phyloP scores from a whole-genome alignment of 257 asterid species.

The Gardenia jasminoides region DNA sequence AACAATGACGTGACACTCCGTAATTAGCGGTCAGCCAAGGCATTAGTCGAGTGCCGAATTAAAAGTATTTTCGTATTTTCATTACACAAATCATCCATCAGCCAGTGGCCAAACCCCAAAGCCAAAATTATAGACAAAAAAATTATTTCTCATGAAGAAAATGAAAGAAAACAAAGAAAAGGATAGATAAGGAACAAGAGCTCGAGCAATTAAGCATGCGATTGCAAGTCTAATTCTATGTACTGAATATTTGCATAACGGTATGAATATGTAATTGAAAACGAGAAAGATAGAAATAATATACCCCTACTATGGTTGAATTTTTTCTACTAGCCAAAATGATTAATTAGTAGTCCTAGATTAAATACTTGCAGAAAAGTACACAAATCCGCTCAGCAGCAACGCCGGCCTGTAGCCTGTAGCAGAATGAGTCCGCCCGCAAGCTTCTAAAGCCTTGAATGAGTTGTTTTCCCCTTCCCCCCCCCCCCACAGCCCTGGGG shows the following conservation, averaged over 20 bases:
- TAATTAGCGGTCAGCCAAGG: conserved; percentile 6
- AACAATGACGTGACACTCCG: neutral
- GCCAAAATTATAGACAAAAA: too few species aligned
- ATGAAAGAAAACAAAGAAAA: too few species aligned
- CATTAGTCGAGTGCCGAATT: neutral
- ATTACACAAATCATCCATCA: too few species aligned
- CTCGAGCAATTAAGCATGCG: neutral
- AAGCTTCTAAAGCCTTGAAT: neutral
- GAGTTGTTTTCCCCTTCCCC: neutral
- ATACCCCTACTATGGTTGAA: too few species aligned
- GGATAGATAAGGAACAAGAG: too few species aligned
- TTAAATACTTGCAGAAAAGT: conserved; percentile 3
- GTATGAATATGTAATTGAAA: too few species aligned
- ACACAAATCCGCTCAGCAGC: neutral
- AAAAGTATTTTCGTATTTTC: neutral
- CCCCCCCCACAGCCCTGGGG: too few species aligned
- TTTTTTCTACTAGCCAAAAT: too few species aligned
- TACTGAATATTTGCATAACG: too few species aligned
- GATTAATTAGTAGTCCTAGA: neutral
- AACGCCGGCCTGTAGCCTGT: neutral
- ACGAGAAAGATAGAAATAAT: too few species aligned
- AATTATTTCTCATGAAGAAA: neutral
- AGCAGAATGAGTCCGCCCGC: conserved; percentile 3
- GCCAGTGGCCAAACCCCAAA: too few species aligned
- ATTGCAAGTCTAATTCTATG: neutral